Conservation (phyloP, 306 rosid genomes). For the Herpetospermum pedunculosum region DNA sequence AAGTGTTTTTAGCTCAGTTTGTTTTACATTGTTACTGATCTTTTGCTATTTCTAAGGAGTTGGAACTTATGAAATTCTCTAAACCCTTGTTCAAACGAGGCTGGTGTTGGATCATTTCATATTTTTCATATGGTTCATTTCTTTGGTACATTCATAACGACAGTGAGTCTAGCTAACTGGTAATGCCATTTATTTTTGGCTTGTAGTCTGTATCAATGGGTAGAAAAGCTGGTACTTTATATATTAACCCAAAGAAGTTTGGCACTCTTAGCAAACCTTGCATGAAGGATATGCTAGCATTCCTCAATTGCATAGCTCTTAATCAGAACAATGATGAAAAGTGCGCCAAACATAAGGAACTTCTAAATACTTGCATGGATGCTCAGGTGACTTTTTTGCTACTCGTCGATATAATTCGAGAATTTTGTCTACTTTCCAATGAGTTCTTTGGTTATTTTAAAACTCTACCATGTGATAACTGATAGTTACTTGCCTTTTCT, state of each 20-base stretch:
- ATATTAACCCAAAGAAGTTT: conserved; percentile 67
- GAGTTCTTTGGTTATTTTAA: not conserved
- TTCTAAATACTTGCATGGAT: conserved; percentile 51
- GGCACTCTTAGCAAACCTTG: conserved; percentile 68
- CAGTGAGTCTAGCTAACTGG: not conserved
- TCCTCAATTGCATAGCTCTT: conserved; percentile 64
- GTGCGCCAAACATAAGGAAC: conserved; percentile 49
- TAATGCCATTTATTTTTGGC: not conserved
- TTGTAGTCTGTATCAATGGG: conserved; percentile 38
- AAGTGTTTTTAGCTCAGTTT: not conserved
- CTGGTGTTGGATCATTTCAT: not conserved
- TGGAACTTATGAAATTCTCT: not conserved
- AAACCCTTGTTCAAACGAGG: not conserved
- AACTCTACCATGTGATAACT: not conserved
- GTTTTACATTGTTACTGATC: not conserved
- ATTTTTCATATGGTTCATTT: not conserved
- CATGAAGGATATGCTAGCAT: conserved; percentile 75
- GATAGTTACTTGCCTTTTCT: not conserved
- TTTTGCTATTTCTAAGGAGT: not conserved
- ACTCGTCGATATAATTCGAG: conserved; percentile 1
- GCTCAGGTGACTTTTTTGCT: conserved; percentile 41
- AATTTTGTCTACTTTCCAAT: not conserved
- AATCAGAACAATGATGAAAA: conserved; percentile 27
- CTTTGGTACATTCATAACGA: not conserved
- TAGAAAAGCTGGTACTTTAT: conserved; percentile 56